Conservation (phyloP, 805 yeast genomes). For the Kregervanrija pseudodelftensis region DNA sequence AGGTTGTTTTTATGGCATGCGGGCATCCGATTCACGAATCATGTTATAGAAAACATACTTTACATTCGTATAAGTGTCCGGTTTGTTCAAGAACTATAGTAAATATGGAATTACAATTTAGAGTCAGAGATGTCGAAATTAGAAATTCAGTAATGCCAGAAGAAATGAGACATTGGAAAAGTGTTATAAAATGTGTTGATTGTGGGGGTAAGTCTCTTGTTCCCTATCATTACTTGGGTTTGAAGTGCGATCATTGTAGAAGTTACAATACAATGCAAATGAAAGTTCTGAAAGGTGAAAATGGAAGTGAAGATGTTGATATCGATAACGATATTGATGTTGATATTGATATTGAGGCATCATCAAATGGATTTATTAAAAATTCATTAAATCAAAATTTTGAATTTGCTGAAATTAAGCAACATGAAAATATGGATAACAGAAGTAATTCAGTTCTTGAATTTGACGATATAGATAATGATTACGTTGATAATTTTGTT, state of each 20-base stretch:
- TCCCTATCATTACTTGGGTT: constrained; percentile 75
- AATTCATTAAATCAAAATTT: constrained; percentile 28
- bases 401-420: constrained; percentile 22
- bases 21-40: constrained; percentile 89
- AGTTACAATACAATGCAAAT: constrained; percentile 82
- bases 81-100: constrained; percentile 77
- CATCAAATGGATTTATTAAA: constrained; percentile 10
- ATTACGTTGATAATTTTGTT: constrained; percentile 27
- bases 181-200: constrained; percentile 75
- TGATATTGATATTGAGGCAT: constrained; percentile 1
- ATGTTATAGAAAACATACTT: constrained; percentile 77
- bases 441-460: background rate
- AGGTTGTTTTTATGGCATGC: constrained; percentile 88
- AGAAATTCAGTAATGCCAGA: constrained; percentile 68
- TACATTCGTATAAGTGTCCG: constrained; percentile 86
- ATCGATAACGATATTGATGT: constrained; percentile 5
- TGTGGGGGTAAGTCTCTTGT: constrained; percentile 77
- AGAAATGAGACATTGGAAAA: constrained; percentile 70
- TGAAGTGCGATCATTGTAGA: constrained; percentile 79
- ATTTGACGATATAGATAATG: constrained; percentile 10
- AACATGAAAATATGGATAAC: background rate
- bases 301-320: constrained; percentile 18
- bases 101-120: constrained; percentile 83
- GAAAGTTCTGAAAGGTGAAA: constrained; percentile 60
- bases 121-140: constrained; percentile 82